Base-by-base conservation (phyloP, 1,284 basidiomycete species). In the Bondarzewia mesenterica region DNA sequence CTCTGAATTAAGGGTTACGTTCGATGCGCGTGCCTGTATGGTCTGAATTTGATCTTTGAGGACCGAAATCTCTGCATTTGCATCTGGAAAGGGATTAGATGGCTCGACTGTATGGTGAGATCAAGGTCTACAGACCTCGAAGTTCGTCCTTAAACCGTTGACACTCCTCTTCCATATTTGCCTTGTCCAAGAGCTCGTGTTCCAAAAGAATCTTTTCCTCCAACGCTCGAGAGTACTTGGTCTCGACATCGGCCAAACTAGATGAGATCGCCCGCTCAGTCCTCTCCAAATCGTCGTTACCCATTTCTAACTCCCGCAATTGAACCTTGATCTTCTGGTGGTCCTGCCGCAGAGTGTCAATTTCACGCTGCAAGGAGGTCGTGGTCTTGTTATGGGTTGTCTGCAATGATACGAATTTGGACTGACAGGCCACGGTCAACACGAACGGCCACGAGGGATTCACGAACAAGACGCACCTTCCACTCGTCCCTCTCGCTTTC, bases 201-300 rank as follows among this genome's bases (percentile, higher is more conserved):
- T 99, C 96, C 27, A 99, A 75, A 40, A 99, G 69, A 43, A 96
- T 97, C 67, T 97, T 98, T 70, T 97, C 91, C 66, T 99, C 96
- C 44, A 99, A 74, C 1, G 89, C 88, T 51, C 84, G 80, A 55
- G 93, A 85, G 70, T 98, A 97, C 63, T 87, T 92, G 54, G 78
- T 74, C 69, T 99, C 95, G 61, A 93, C 76, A 65, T 99, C 96
- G 1, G 87, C 84, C 50, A 98, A 71, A 56, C 90, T 94, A 27
- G 92, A 94, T 2, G 87, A 83, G 25, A 95, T 90, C 46, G 93
- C 93, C 20, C 92, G 80, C 60, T 94, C 92, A 62, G 87, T 93
- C 55, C 91, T 73, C 64, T 97, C 93, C 51, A 97, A 73, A 67
- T 96, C 92, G 61, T 97, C 93, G 60, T 96, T 96, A 32, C 93